phyloP scores from a whole-genome alignment of 129 eudicot species.

The Lonicera japonica region DNA sequence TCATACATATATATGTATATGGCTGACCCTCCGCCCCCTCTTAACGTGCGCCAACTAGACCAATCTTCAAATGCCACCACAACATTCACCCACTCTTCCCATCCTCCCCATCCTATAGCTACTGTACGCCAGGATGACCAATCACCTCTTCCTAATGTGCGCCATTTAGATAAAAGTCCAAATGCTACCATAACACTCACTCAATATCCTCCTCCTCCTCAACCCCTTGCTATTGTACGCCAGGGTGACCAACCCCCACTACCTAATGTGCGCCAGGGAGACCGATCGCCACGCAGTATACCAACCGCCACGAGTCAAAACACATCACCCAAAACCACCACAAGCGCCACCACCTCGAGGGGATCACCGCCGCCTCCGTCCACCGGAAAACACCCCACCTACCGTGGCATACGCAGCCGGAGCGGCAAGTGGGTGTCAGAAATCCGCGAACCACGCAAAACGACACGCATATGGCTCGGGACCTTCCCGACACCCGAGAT shows the following conservation, averaged over 20 bases:
- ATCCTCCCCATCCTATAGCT: too few relatives aligned
- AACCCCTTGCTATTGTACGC: neutral
- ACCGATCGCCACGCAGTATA: neutral
- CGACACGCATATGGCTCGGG: slow-evolving; percentile 65
- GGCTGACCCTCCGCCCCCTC: slow-evolving; percentile 11
- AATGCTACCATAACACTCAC: too few relatives aligned
- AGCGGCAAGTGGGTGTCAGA: slow-evolving; percentile 72
- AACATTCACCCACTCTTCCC: neutral
- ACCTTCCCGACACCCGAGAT: slow-evolving; percentile 57
- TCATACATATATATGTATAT: neutral
- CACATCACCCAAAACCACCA: slow-evolving; percentile 9
- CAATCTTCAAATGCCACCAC: neutral
- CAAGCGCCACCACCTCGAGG: slow-evolving; percentile 23
- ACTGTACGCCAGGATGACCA: too few relatives aligned
- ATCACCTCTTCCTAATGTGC: too few relatives aligned
- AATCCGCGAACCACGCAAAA: slow-evolving; percentile 60
- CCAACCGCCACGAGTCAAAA: slow-evolving; percentile 9
- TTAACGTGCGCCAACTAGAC: slow-evolving; percentile 15
- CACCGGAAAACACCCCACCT: slow-evolving; percentile 41
- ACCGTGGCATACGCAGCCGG: slow-evolving; percentile 45
- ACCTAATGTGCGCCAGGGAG: neutral
- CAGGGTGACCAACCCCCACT: neutral
- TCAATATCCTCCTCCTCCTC: slow-evolving; percentile 11
- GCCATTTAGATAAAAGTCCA: too few relatives aligned
- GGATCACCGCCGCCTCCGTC: slow-evolving; percentile 12